Base-by-base conservation (phyloP, 2,329 filamentous ascomycete genomes). In the Cercospora janseana region DNA sequence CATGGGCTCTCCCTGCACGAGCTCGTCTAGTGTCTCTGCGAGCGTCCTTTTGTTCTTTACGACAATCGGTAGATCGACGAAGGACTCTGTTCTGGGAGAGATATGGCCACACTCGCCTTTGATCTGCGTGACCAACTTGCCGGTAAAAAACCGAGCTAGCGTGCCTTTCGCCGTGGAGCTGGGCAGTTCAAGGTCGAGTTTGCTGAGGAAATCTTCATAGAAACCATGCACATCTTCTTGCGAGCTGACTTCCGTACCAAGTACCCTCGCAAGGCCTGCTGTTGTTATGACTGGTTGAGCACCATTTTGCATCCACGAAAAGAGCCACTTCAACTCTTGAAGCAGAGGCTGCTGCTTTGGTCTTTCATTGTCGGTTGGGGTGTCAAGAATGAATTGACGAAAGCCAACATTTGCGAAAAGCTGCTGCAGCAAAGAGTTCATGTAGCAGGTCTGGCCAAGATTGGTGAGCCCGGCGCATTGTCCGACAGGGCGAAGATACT, bases 141-240 rank as follows among this genome's bases (percentile, higher is more conserved):
- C 93, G 0, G 91, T 90, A 64, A 93, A 98, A 63, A 97, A 93
- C 0, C 84, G 84, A 42, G 87, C 81, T 57, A 98, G 86, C 16
- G 71, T 73, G 56, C 81, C 83, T 69, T 88, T 95, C 26, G 82
- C 81, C n/a, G 82, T 77, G 2, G 76, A 70, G 7, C 79, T 78
- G 13, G 79, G 69, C 57, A 97, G 82, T 63, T 95, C 88, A 6
- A 82, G 80, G 66, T 98, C 94, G 80, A 90, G 90, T 20, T 90
- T 82, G 67, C 95, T 90, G 61, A 97, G 93, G 0, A 98, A 78
- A 4, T 95, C 78, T 63, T 93, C 95, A 73, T 94, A 97, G 66
- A 97, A 98, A 66, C 96, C 91, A 60, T 97, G 93, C 4, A 96
- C 93, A 66, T 98, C 93, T 88, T 98, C 97, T 69, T 98, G 93